Evolutionary conservation across 768 basidiomycete species (phyloP), one percentile per base, ranked within the genome.

Genomic region (Termitomyces eurrhizus): DNA sequence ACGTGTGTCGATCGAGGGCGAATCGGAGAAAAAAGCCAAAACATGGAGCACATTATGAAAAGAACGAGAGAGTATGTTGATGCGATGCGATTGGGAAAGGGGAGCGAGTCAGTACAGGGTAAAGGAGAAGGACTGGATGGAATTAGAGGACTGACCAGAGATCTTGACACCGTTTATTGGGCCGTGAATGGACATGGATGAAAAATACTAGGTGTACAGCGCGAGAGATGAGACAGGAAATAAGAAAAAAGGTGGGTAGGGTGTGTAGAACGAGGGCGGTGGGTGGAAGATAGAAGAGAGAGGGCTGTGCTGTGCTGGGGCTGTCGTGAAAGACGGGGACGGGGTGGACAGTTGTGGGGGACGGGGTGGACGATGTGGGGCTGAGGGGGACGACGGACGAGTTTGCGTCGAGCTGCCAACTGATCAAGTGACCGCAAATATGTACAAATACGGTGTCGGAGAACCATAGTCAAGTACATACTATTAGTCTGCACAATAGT

Each of bases 91-190:
- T 63, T 39, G 57, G 36, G 29, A 54, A 42, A 56, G 33, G 49
- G 18, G 49, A 51, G 49, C 57, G 60, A 63, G 61, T 71, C 63
- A 72, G 68, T 62, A 59, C 52, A 56, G 63, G 62, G 66, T 67
- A 64, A 68, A 68, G 69, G 71, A 72, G 68, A 69, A 58, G 36
- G 29, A 26, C 32, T 24, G 52, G 54, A 56, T 29, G 55, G 45
- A 61, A 62, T 48, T 16, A 45, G 57, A 62, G 64, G 51, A 88
- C 90, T 78, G 73, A 92, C 90, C 83, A 73, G 89, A 90, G 70
- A 91, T 83, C 81, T 90, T 92, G 76, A 92, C 87, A 68, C 90
- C 90, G 75, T 92, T 92, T 78, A 92, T 90, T 73, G 90, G 90
- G 69, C 81, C 87, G 76, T 89, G 86, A 60, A 84, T 86, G 59